phyloP scores from a whole-genome alignment of 176 grass and related monocot species.

The Tuctoria greenei region DNA sequence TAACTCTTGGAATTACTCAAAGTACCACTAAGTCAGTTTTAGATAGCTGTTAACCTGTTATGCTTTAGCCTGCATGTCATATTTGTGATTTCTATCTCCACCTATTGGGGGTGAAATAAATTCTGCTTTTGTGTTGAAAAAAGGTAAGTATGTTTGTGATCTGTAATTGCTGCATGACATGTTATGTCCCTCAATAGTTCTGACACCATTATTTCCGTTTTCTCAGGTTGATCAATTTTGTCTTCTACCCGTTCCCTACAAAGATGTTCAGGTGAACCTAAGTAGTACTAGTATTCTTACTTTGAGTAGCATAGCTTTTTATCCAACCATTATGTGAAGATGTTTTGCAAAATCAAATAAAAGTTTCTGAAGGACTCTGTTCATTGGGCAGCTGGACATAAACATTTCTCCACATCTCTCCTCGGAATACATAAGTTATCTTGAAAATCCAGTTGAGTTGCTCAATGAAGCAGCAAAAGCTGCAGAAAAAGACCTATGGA shows the following conservation, averaged over 20 bases:
- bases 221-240: conserved; percentile 85
- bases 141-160: conserved; percentile 2
- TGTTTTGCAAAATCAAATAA: conserved; percentile 3
- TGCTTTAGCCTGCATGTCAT: not conserved
- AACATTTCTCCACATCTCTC: conserved; percentile 78
- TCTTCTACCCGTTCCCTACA: conserved; percentile 73
- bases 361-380: conserved; percentile 27
- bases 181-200: conserved; percentile 20
- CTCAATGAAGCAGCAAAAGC: conserved; percentile 82
- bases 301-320: conserved; percentile 31
- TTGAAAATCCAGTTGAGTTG: conserved; percentile 92
- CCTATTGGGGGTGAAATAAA: not conserved
- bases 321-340: conserved; percentile 12
- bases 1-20: no score
- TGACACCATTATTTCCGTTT: conserved; percentile 30
- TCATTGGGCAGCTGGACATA: conserved; percentile 70
- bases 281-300: not conserved
- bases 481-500: conserved; percentile 85
- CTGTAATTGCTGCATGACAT: conserved; percentile 5
- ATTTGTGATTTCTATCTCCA: not conserved
- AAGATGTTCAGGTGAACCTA: conserved; percentile 69
- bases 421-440: conserved; percentile 90
- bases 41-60: not conserved
- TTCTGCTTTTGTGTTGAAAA: not conserved
- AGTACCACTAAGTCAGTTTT: no score